Percentiles rank a stretch among this genome's conserved stretches.
These are phyloP conservation scores for Pseudopyrenochaeta lycopersici DNA, from an alignment of 2,329 filamentous ascomycete genomes.

Conservation along the genomic window DNA sequence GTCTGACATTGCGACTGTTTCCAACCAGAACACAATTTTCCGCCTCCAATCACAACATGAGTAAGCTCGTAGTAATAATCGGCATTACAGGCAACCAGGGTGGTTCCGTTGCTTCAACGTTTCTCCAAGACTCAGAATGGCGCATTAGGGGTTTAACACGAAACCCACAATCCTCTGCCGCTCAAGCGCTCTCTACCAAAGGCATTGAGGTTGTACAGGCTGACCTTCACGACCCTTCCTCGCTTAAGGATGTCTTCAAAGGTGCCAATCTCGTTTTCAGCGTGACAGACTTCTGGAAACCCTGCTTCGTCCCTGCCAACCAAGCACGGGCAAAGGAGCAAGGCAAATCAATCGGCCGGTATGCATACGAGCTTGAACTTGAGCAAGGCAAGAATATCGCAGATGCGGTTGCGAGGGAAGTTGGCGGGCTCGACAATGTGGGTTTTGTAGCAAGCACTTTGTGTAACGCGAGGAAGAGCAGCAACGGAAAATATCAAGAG, in stretches of 20 bases:
- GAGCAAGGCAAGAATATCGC: slow-evolving; percentile 40
- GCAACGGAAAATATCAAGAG: slow-evolving; percentile 28
- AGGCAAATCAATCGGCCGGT: slow-evolving; percentile 25
- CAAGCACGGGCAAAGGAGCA: slow-evolving; percentile 19
- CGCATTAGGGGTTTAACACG: slow-evolving; percentile 60
- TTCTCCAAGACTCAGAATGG: slow-evolving; percentile 58
- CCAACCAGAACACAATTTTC: slow-evolving; percentile 2
- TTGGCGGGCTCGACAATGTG: slow-evolving; percentile 26
- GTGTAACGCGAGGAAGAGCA: slow-evolving; percentile 30
- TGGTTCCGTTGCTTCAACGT: slow-evolving; percentile 32
- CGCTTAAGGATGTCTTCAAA: slow-evolving; percentile 47
- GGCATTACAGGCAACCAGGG: slow-evolving; percentile 42
- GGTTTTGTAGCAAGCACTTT: slow-evolving; percentile 34
- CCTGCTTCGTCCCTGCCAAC: slow-evolving; percentile 23
- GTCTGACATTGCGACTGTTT: background rate
- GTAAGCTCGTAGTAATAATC: slow-evolving; percentile 36
- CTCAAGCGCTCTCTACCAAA: slow-evolving; percentile 29
- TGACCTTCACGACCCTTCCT: slow-evolving; percentile 12
- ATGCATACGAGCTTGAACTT: slow-evolving; percentile 34
- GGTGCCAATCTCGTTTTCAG: slow-evolving; percentile 52
- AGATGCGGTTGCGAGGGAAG: slow-evolving; percentile 31
- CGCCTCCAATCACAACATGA: slow-evolving; percentile 32
- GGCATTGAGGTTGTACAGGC: slow-evolving; percentile 50
- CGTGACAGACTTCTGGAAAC: slow-evolving; percentile 47
- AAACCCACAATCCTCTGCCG: slow-evolving; percentile 32